phyloP scores from a whole-genome alignment of 768 basidiomycete species.

The Udeniomyces megalosporus region DNA sequence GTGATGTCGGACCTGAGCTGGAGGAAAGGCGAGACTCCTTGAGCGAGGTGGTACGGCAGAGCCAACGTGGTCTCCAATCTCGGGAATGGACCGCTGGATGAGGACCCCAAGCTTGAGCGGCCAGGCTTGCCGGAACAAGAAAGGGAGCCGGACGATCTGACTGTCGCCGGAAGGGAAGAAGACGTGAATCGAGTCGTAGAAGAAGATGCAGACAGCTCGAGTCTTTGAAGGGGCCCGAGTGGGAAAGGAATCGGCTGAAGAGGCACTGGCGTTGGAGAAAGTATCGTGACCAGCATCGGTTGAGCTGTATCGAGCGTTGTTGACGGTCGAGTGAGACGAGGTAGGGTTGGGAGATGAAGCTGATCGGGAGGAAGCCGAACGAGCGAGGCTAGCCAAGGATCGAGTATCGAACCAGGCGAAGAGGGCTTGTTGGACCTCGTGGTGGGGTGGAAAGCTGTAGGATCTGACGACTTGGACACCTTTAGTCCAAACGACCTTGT shows the following conservation, averaged over 20 bases:
- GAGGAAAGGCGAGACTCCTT: too few species aligned
- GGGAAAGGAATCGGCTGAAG: neutral
- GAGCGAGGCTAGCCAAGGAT: conserved; percentile 9
- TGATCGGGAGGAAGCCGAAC: neutral
- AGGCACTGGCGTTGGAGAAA: conserved; percentile 1
- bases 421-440: conserved; percentile 21
- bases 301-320: neutral
- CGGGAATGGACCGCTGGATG: neutral
- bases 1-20: neutral
- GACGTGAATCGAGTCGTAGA: conserved; percentile 21
- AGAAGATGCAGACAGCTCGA: conserved; percentile 26
- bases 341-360: neutral
- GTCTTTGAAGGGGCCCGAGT: neutral
- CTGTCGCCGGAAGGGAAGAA: conserved; percentile 25
- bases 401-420: conserved; percentile 24
- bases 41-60: neutral
- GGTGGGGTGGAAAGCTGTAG: conserved; percentile 23
- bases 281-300: neutral
- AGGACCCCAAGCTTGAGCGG: conserved; percentile 21
- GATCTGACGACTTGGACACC: conserved; percentile 23
- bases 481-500: conserved; percentile 25
- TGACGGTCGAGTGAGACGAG: neutral
- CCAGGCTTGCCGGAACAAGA: conserved; percentile 22
- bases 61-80: neutral
- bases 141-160: conserved; percentile 23